Conservation (phyloP, 768 basidiomycete species). For the Suillus ampliporus region DNA sequence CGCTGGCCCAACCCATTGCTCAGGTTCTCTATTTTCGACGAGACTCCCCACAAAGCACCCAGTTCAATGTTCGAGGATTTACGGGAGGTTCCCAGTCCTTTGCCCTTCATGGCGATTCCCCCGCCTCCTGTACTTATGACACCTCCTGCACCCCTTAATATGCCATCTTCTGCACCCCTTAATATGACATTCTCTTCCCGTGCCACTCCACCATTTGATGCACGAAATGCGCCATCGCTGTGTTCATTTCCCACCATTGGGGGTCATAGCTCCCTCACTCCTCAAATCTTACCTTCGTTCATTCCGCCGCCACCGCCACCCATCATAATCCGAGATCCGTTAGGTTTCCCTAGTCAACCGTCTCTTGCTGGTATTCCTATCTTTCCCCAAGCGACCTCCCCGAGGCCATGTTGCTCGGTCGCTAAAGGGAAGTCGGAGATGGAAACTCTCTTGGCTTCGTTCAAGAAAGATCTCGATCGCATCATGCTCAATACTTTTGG, state of each 20-base stretch:
- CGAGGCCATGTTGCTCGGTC: slow-evolving; percentile 48
- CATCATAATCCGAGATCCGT: slow-evolving; percentile 36
- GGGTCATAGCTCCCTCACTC: background rate
- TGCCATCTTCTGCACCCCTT: no score
- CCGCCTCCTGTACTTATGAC: slow-evolving; percentile 3
- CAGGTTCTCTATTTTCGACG: slow-evolving; percentile 66
- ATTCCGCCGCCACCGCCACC: slow-evolving; percentile 30
- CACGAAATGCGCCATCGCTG: background rate
- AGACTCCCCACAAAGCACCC: slow-evolving; percentile 46
- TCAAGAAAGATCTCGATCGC: slow-evolving; percentile 58
- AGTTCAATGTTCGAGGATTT: background rate
- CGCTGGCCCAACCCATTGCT: slow-evolving; percentile 64
- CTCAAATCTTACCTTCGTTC: slow-evolving; percentile 6
- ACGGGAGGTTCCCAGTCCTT: background rate
- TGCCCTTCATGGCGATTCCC: slow-evolving; percentile 5
- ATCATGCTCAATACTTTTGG: slow-evolving; percentile 47
- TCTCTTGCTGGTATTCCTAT: slow-evolving; percentile 24
- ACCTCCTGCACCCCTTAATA: background rate
- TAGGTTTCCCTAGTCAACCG: slow-evolving; percentile 2
- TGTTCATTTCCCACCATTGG: slow-evolving; percentile 8
- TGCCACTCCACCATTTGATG: background rate
- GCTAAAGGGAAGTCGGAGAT: slow-evolving; percentile 56
- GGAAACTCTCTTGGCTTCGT: slow-evolving; percentile 49
- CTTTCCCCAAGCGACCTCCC: slow-evolving; percentile 12
- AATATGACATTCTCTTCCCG: background rate